A percentile compares a stretch with the other conserved stretches of the same genome.
Evolutionary conservation across 2,329 filamentous ascomycete species (phyloP).

Genomic region (Fusarium sp.): DNA sequence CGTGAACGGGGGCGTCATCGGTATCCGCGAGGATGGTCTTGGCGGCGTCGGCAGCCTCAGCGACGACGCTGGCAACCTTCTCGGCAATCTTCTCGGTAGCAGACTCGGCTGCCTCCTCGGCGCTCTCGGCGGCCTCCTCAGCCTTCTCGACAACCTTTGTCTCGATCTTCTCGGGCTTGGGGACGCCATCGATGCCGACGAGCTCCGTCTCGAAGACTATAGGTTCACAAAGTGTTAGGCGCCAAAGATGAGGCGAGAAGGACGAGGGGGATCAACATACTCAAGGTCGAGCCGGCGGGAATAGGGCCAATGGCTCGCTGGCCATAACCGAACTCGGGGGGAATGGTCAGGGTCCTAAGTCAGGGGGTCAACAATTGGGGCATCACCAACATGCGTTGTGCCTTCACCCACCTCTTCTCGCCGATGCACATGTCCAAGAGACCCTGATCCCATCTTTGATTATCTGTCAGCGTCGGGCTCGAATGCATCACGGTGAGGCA

Average conservation of each 20-base stretch:
- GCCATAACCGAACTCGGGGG: constrained; percentile 88
- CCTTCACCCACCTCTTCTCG: constrained; percentile 75
- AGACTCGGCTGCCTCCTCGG: constrained; percentile 52
- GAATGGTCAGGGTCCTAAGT: constrained; percentile 82
- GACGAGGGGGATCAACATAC: constrained; percentile 57
- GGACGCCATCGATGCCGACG: constrained; percentile 82
- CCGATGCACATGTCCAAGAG: constrained; percentile 95
- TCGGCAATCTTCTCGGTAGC: constrained; percentile 55
- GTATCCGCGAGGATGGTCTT: constrained; percentile 66
- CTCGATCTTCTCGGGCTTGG: constrained; percentile 53
- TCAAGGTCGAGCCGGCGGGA: constrained; percentile 81
- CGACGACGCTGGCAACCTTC: constrained; percentile 59
- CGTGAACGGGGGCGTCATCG: constrained; percentile 68
- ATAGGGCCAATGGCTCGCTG: constrained; percentile 82
- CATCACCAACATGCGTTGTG: background rate
- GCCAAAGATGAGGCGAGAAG: constrained; percentile 21
- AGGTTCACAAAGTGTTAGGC: constrained; percentile 27
- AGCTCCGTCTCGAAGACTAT: constrained; percentile 92
- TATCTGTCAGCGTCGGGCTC: constrained; percentile 32
- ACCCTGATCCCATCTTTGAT: constrained; percentile 84
- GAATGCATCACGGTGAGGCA: constrained; percentile 11
- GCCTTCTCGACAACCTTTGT: constrained; percentile 42
- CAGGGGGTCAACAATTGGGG: constrained; percentile 21
- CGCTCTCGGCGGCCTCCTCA: constrained; percentile 41
- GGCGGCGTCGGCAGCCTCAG: constrained; percentile 63